Conservation (phyloP, 2,329 filamentous ascomycete genomes). For the Ceratocystis huliohia region DNA sequence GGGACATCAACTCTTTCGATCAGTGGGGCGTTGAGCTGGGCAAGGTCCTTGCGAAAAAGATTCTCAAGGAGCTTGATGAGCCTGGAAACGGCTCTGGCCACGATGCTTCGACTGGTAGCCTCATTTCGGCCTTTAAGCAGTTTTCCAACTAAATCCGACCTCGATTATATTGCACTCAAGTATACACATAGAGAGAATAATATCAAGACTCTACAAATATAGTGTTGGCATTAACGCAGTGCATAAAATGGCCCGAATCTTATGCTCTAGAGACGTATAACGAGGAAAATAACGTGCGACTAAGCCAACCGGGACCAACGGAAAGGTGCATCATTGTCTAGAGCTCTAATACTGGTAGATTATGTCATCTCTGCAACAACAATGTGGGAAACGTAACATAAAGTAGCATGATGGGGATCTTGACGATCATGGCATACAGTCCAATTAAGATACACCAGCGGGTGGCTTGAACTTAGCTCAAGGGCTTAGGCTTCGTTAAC, state of each 20-base stretch:
- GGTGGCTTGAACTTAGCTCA: background rate
- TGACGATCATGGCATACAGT: background rate
- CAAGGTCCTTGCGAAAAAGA: constrained; percentile 91
- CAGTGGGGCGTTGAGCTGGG: constrained; percentile 99
- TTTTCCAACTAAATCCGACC: constrained; percentile 36
- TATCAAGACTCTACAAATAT: background rate
- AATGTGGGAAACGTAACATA: background rate
- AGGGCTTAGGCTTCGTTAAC: background rate
- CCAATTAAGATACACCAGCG: background rate
- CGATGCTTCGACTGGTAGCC: constrained; percentile 74
- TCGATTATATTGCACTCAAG: background rate
- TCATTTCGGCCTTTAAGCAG: constrained; percentile 89
- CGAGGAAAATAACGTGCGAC: too few relatives aligned
- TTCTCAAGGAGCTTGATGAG: constrained; percentile 71
- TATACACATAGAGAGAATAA: background rate
- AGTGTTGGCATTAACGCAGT: too few relatives aligned
- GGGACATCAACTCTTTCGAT: constrained; percentile 99
- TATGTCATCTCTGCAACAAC: background rate
- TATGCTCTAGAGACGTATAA: too few relatives aligned
- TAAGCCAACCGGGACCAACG: too few relatives aligned
- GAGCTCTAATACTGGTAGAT: background rate
- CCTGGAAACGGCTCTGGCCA: constrained; percentile 59
- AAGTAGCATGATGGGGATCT: background rate
- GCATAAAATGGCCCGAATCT: too few relatives aligned
- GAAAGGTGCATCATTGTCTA: background rate